Evolutionary conservation across 202 grass and related monocot species (phyloP), one percentile per base, ranked within the genome.

Genomic region (Musa balbisiana): DNA sequence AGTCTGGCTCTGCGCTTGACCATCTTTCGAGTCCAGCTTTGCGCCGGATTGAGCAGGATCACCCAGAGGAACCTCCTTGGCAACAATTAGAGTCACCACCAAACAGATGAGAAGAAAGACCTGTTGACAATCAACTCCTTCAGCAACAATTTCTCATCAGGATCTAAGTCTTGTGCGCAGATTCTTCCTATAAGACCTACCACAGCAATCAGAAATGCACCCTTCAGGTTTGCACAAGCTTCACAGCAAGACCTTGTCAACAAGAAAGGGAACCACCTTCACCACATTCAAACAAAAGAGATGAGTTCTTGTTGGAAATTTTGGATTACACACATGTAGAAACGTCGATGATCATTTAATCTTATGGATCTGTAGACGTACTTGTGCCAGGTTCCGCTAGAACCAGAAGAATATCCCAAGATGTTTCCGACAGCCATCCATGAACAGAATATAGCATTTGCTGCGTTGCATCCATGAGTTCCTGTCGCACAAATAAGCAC

Each of bases 401-500:
- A 93, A 80, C 94, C 94, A 62, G 94, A 93, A 66, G 91, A 91
- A 72, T 98, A 98, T 29, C 91, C 94, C 60, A 93, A 82, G 73
- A 98, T 98, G 70, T 98, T 98, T 69, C 94, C 94, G 23, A 98
- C 22, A 19, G 88, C 88, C 88, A 92, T 92, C 91, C 88, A 98
- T 43, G 90, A 93, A 68, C 88, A 98, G 78, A 92, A 89, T 64
- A 93, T 94, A 72, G 88, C 92, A 71, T 98, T 97, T 10, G 93
- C 93, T 53, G 90, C 77, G 77, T 83, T 90, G 20, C 83, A 83
- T 27, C 93, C 93, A 64, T 91, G 80, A 25, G 63, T 62, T 50
- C 84, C 93, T 91, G 52, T 78, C 51, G 63, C 60, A 62, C 2
- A 69, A 17, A 51, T 43, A 5, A 43, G 33, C 33, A 8, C 33